Percentiles rank a stretch among this genome's conserved stretches.
These are phyloP conservation scores for Geoglossum cookeanum DNA, from an alignment of 2,329 filamentous ascomycete genomes.

Conservation along the genomic window DNA sequence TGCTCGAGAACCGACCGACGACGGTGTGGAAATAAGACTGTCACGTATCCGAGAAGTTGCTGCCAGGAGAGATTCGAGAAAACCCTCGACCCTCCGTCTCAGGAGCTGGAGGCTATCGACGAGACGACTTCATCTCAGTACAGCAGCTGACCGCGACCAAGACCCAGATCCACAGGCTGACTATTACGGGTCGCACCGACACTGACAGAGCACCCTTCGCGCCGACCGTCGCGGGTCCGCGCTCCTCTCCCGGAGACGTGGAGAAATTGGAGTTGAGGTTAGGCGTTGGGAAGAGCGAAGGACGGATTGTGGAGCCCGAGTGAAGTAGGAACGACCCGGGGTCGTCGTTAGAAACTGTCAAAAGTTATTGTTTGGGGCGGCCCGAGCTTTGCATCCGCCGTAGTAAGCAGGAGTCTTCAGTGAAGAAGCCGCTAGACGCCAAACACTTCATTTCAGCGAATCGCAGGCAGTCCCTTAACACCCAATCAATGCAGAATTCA, in stretches of 20 bases:
- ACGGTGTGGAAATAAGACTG: background rate
- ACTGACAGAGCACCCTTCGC: background rate
- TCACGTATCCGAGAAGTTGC: background rate
- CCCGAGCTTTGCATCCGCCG: background rate
- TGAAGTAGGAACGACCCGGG: background rate
- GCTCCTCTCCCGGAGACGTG: background rate
- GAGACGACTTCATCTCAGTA: background rate
- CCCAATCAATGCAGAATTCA: background rate
- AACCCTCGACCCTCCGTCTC: background rate
- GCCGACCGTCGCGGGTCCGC: background rate
- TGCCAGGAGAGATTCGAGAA: background rate
- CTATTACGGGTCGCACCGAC: background rate
- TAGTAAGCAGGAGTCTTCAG: background rate
- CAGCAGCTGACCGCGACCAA: background rate
- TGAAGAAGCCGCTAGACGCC: background rate
- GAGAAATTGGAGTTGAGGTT: background rate
- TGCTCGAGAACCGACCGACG: background rate
- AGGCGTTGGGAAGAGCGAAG: background rate
- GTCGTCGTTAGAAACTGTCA: background rate
- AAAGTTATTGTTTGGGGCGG: slow-evolving; percentile 1
- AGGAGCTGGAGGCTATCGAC: slow-evolving; percentile 2
- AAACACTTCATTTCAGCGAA: background rate
- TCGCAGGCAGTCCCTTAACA: background rate
- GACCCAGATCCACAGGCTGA: background rate
- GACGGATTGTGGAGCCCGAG: background rate